Percentiles rank a stretch among this genome's conserved stretches.
phyloP scores from a whole-genome alignment of 805 yeast genomes.

The Millerozyma acaciae region DNA sequence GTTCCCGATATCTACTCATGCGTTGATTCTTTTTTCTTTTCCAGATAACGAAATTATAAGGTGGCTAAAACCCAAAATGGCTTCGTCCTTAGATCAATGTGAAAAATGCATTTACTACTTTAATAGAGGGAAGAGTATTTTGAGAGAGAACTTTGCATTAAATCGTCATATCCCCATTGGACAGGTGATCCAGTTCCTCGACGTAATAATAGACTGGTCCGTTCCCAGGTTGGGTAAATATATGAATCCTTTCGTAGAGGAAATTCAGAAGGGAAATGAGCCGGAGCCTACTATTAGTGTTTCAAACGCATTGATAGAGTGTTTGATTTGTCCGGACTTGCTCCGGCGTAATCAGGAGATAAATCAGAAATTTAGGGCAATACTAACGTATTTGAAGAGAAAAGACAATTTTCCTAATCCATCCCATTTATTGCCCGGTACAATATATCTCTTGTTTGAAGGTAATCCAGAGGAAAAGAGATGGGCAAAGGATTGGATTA shows the following conservation, averaged over 20 bases:
- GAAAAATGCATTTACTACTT: conserved; percentile 51
- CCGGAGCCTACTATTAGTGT: conserved; percentile 1
- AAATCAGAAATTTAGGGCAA: conserved; percentile 1
- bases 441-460: conserved; percentile 51
- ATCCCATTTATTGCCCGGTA: conserved; percentile 39
- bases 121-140: conserved; percentile 47
- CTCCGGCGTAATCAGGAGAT: conserved; percentile 37
- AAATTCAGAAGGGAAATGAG: conserved; percentile 3
- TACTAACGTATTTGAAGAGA: conserved; percentile 1
- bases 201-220: conserved; percentile 36
- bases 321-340: conserved; percentile 50
- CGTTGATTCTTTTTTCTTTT: conserved; percentile 60
- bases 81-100: conserved; percentile 44
- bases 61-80: conserved; percentile 40
- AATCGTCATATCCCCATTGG: conserved; percentile 40
- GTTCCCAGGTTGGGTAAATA: conserved; percentile 11
- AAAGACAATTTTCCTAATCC: conserved; percentile 5
- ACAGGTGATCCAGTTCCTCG: conserved; percentile 28
- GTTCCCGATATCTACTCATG: conserved; percentile 48
- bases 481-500: conserved; percentile 40
- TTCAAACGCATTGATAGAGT: conserved; percentile 37
- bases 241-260: conserved; percentile 7
- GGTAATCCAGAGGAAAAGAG: conserved; percentile 43
- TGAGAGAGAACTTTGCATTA: conserved; percentile 50
- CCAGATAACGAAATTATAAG: conserved; percentile 42